Base-by-base conservation (phyloP, 2,329 filamentous ascomycete genomes). In the Aspergillus phoenicis region DNA sequence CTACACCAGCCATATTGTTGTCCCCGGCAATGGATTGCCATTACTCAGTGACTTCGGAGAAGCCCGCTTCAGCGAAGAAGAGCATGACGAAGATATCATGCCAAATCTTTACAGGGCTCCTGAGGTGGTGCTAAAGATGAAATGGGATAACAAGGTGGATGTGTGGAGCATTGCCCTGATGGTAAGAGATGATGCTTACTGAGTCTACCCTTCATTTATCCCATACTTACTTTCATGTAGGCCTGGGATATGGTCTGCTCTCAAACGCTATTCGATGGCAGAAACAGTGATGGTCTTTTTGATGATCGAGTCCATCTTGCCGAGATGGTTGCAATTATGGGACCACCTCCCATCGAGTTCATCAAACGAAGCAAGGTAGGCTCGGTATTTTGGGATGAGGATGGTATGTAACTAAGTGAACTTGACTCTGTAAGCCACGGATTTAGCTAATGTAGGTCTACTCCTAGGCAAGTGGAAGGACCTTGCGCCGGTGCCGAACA, bases 251-350 rank as follows among this genome's bases (percentile, higher is more conserved):
- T 51, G 15, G 24, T 51, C 8, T 51, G 47, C 20, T 2, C 11
- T 8, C 47, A 8, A 17, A 30, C 24, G 2, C 26, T 51, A 17
- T 51, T 51, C n/a, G 8, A 28, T 11, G 47, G 47, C 8, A 28
- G 13, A 51, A 33, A 51, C 26, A 51, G 7, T 17, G 26, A 51
- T 11, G 47, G n/a, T 30, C 8, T 51, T 20, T 51, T 51, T 10
- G 47, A 51, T 30, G 28, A 51, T 11, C 47, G 28, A 17, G 47
- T 11, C n/a, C 47, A 51, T 51, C 47, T 51, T 51, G 47, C 47
- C 1, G 47, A 28, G 4, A 51, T 51, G 47, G 15, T 51, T 17
- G 47, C 47, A 1, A 51, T 51, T 11, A 3, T 51, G 47, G 47
- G 47, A 3, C 47, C 26, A 4, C 47, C 26, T 51, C 47, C 28